A percentile compares a stretch with the other conserved stretches of the same genome.
These are phyloP conservation scores for Austroboletus eburneus DNA, from an alignment of 768 basidiomycete species.

Conservation along the genomic window DNA sequence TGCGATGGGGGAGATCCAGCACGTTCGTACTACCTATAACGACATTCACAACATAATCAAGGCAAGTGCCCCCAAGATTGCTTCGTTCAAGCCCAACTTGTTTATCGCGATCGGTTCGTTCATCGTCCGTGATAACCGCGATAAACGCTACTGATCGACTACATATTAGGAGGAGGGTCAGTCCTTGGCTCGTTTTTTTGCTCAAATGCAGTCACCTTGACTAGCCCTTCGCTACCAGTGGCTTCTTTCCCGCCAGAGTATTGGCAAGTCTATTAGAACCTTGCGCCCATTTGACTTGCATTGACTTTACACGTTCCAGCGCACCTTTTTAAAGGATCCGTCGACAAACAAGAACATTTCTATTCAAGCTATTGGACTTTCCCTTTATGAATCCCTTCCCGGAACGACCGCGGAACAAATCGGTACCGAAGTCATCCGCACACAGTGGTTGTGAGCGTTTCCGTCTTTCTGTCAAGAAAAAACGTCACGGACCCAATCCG, in stretches of 20 bases:
- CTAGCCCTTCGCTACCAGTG: slow-evolving; percentile 42
- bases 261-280: slow-evolving; percentile 45
- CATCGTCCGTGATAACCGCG: not conserved
- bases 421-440: slow-evolving; percentile 83
- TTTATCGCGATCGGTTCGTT: slow-evolving; percentile 75
- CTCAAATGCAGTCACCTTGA: slow-evolving; percentile 13
- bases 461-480: not conserved
- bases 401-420: slow-evolving; percentile 70
- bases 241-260: slow-evolving; percentile 94
- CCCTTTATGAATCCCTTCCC: slow-evolving; percentile 87
- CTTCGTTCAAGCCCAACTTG: slow-evolving; percentile 81
- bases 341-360: slow-evolving; percentile 74
- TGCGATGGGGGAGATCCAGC: slow-evolving; percentile 44
- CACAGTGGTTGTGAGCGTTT: slow-evolving; percentile 86
- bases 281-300: not conserved
- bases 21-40: slow-evolving; percentile 80
- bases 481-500: slow-evolving; percentile 26
- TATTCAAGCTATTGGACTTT: slow-evolving; percentile 95
- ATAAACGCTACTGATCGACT: not conserved
- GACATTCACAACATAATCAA: slow-evolving; percentile 89
- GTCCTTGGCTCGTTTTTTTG: slow-evolving; percentile 33
- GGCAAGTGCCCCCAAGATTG: slow-evolving; percentile 60
- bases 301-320: slow-evolving; percentile 36
- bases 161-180: slow-evolving; percentile 72
- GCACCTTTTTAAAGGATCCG: slow-evolving; percentile 78